phyloP scores from a whole-genome alignment of 768 basidiomycete genomes.

The Auriscalpium orientale region DNA sequence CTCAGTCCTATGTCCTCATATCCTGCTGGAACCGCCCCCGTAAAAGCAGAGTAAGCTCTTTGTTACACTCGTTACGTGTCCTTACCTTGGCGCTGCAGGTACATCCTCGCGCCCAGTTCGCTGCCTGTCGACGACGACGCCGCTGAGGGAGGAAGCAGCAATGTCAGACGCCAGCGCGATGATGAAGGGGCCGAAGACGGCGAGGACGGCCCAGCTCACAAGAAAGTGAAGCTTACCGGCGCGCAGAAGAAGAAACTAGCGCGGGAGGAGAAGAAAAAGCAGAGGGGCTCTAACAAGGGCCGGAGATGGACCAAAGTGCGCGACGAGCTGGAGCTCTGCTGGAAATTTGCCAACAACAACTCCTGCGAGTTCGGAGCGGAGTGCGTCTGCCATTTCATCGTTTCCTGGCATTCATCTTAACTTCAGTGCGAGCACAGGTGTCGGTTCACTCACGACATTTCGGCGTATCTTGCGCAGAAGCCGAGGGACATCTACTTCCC shows the following conservation, averaged over 20 bases:
- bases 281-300: constrained; percentile 77
- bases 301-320: constrained; percentile 68
- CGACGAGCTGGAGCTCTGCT: constrained; percentile 81
- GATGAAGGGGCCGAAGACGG: constrained; percentile 2
- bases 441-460: constrained; percentile 71
- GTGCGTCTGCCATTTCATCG: constrained; percentile 30
- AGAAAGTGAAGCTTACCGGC: constrained; percentile 23
- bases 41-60: constrained; percentile 42
- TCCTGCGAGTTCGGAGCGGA: constrained; percentile 64
- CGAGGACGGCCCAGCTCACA: constrained; percentile 17
- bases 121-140: constrained; percentile 45
- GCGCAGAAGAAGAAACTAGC: constrained; percentile 38
- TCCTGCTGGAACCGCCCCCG: constrained; percentile 41
- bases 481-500: constrained; percentile 64
- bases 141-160: constrained; percentile 51
- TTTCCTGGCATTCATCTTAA: background rate
- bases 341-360: constrained; percentile 62
- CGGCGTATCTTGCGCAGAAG: constrained; percentile 70
- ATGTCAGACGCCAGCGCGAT: constrained; percentile 17
- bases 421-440: constrained; percentile 39
- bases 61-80: constrained; percentile 11
- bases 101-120: constrained; percentile 5
- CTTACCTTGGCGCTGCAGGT: constrained; percentile 31
- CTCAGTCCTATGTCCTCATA: too few relatives aligned
- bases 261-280: constrained; percentile 65